phyloP scores from a whole-genome alignment of 2,329 filamentous ascomycete genomes.

The Triangularia verruculosa region DNA sequence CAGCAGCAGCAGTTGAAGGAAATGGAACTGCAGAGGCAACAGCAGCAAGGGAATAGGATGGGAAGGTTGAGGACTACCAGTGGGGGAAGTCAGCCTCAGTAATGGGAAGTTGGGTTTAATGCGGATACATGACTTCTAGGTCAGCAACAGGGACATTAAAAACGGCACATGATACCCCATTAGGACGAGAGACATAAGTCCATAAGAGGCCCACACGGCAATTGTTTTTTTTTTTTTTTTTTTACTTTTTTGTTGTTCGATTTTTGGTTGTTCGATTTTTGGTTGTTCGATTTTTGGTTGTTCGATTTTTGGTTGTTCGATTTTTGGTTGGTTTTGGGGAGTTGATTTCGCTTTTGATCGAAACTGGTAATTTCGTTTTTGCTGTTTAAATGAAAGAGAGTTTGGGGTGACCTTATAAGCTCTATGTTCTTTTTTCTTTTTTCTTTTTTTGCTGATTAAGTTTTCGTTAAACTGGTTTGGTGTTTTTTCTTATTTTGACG shows the following conservation, averaged over 20 bases:
- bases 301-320: too few species aligned
- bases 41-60: constrained; percentile 1
- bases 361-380: too few species aligned
- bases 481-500: background rate
- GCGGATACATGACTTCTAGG: background rate
- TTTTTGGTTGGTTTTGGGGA: too few species aligned
- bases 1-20: background rate
- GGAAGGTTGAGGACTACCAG: background rate
- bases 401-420: background rate
- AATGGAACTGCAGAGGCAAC: background rate
- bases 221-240: background rate
- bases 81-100: background rate
- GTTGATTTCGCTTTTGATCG: too few species aligned
- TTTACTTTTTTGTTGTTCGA: too few species aligned
- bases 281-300: too few species aligned
- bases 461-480: background rate
- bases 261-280: too few species aligned
- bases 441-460: background rate
- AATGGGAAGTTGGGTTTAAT: background rate
- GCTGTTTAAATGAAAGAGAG: background rate
- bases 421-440: too few species aligned
- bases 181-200: background rate
- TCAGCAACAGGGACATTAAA: background rate
- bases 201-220: background rate
- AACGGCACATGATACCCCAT: background rate